Evolutionary conservation across 805 yeast species (phyloP), one percentile per base, ranked within the genome.

Genomic region (Cyberlindnera mississippiensis): DNA sequence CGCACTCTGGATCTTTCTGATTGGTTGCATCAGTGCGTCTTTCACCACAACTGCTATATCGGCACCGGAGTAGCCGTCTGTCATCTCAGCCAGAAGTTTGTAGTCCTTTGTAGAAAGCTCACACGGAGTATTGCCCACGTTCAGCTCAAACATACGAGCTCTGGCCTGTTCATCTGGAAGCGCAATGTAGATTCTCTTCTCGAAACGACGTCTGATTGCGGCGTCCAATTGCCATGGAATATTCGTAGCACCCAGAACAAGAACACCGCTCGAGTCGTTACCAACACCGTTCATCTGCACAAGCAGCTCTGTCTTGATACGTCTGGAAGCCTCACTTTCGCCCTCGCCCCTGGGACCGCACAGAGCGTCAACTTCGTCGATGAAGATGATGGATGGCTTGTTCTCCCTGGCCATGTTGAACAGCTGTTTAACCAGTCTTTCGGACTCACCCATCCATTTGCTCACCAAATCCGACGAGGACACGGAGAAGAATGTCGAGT

Each of bases 221-320:
- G 97, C 88, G 64, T 93, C 99, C 52, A 93, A 72, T 67, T 91
- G 97, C 99, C 99, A 93, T 15, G 99, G 99, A 46, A 93, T 93
- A 63, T 93, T 93, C 7, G 99, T 93, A 2, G 99, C 99, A 22
- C 99, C 99, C 39, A 93, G 71, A 1, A 93, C 98, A 28, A 93
- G 69, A 2, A 93, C 97, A 8, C 99, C 99, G 36, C 75, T 73
- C 1, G 96, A 69, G 60, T 93, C 98, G 60, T 88, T 90, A 13
- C 99, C 99, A 13, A 93, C 99, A 55, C 99, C 99, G 63, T 93
- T 93, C 99, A 93, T 93, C 61, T 93, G 99, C 4, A 93, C 98
- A 54, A 93, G 73, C 42, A 93, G 70, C 61, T 93, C 99, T 0
- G 99, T 93, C 62, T 93, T 91, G 57, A 93, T 91, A 68, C 99